Evolutionary conservation across 768 basidiomycete genomes (phyloP).

Genomic region (Jaapia argillacea): DNA sequence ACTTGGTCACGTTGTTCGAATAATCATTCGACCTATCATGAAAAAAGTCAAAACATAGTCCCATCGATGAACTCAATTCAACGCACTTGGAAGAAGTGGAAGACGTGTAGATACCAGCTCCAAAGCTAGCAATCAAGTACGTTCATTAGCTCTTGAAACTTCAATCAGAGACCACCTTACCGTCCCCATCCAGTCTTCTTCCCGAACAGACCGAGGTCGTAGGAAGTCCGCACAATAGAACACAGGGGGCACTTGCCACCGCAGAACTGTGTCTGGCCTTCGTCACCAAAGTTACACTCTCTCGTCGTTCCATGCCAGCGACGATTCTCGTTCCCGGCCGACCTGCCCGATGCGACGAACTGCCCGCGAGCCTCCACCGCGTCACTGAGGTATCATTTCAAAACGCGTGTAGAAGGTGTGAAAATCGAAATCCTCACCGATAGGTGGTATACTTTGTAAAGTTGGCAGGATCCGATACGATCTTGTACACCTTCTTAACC

Average conservation of each 20-base stretch:
- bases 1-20: constrained; percentile 46
- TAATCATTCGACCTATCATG: constrained; percentile 54
- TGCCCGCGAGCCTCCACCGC: constrained; percentile 51
- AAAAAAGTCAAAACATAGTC: background rate
- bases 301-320: constrained; percentile 69
- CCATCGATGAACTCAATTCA: background rate
- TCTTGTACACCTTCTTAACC: no score
- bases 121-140: constrained; percentile 45
- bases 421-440: no score
- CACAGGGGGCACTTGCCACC: constrained; percentile 53
- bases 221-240: constrained; percentile 53
- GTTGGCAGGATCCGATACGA: no score
- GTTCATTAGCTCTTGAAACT: background rate
- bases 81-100: constrained; percentile 68
- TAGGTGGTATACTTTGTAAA: no score
- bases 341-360: constrained; percentile 41
- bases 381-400: no score
- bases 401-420: no score
- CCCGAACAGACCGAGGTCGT: constrained; percentile 50
- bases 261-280: constrained; percentile 44
- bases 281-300: constrained; percentile 55
- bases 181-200: constrained; percentile 70
- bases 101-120: constrained; percentile 63
- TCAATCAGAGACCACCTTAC: constrained; percentile 18
- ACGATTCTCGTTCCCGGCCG: constrained; percentile 62